Conservation (phyloP, 164 flowering plant genomes). For the Annona squamosa region DNA sequence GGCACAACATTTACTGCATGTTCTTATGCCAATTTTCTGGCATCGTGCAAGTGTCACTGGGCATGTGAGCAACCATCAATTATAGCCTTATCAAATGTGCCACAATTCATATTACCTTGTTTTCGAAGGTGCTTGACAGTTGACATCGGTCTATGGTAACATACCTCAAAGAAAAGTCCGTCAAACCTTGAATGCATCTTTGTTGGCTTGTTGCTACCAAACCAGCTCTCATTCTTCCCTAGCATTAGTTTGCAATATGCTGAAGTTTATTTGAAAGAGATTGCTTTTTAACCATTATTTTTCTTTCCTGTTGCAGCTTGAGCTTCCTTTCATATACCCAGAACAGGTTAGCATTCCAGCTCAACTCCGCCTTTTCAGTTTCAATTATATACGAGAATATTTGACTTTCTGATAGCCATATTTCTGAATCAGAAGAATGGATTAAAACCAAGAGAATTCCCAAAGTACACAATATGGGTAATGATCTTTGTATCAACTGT, state of each 20-base stretch:
- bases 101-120: background rate
- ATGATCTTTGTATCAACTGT: background rate
- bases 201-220: background rate
- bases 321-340: conserved; percentile 93
- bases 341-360: conserved; percentile 61
- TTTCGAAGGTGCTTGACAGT: background rate
- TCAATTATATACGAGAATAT: background rate
- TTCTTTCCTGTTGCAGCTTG: conserved; percentile 62
- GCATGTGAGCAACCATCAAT: background rate
- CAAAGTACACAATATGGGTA: background rate
- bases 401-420: background rate
- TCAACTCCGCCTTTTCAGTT: background rate
- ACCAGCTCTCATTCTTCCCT: background rate
- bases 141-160: background rate
- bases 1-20: background rate
- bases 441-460: background rate
- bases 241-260: background rate
- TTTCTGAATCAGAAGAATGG: background rate
- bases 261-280: background rate
- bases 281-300: conserved; percentile 2
- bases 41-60: background rate
- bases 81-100: background rate
- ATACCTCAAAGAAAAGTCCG: background rate
- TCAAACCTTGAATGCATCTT: background rate
- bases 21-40: too few species aligned